These are phyloP conservation scores for Neurospora sp. DNA, from an alignment of 495 filamentous ascomycete species.

Conservation along the genomic window DNA sequence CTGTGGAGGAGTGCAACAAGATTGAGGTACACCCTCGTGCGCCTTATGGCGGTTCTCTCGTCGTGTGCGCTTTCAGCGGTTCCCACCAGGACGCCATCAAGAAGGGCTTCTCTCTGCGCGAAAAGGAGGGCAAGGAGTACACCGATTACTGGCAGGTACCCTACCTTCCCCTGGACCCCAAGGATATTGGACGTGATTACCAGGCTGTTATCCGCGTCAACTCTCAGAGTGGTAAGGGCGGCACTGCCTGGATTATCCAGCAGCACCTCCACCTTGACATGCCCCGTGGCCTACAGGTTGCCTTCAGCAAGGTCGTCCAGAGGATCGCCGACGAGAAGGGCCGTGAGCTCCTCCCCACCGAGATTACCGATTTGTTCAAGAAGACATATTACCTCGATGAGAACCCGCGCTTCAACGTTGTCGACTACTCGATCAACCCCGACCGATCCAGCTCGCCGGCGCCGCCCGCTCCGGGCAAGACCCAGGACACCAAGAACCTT, in stretches of 20 bases:
- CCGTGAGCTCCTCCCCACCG: conserved; percentile 70
- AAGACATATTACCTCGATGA: conserved; percentile 71
- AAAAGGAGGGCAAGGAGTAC: conserved; percentile 45
- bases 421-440: conserved; percentile 86
- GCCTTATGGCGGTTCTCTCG: conserved; percentile 83
- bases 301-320: conserved; percentile 84
- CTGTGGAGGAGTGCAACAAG: conserved; percentile 88
- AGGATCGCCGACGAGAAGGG: conserved; percentile 60
- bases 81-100: conserved; percentile 97
- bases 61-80: conserved; percentile 82
- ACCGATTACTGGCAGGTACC: conserved; percentile 63
- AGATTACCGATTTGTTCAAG: conserved; percentile 83
- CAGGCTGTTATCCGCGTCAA: conserved; percentile 98
- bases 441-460: conserved; percentile 73
- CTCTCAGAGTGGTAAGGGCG: conserved; percentile 90
- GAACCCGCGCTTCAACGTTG: conserved; percentile 73
- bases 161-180: conserved; percentile 87
- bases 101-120: conserved; percentile 78
- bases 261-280: conserved; percentile 83
- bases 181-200: conserved; percentile 91
- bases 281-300: conserved; percentile 84
- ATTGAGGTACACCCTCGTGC: conserved; percentile 84
- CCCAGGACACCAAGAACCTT: conserved; percentile 63
- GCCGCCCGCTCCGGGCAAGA: conserved; percentile 57
- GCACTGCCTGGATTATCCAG: conserved; percentile 89